A percentile compares a stretch with the other conserved stretches of the same genome.
phyloP scores from a whole-genome alignment of 805 yeast species.

The Yamadazyma endophytica region DNA sequence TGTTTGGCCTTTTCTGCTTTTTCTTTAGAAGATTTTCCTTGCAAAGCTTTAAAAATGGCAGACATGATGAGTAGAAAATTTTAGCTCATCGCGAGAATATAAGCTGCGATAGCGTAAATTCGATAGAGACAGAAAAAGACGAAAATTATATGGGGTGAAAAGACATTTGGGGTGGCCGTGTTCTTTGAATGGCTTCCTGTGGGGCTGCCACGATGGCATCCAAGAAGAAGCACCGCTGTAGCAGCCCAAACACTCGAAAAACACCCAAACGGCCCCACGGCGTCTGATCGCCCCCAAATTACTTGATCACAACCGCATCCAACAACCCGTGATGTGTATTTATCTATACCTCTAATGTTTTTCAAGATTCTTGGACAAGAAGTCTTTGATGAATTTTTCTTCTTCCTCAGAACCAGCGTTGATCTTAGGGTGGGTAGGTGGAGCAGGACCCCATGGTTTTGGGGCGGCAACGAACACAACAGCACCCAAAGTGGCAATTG shows the following conservation, averaged over 20 bases:
- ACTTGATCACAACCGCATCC: neutral
- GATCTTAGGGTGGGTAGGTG: slow-evolving; percentile 62
- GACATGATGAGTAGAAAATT: slow-evolving; percentile 25
- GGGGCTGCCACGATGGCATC: too few species aligned
- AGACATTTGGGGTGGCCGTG: too few species aligned
- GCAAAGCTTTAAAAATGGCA: slow-evolving; percentile 44
- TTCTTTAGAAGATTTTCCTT: slow-evolving; percentile 43
- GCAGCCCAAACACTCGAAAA: neutral
- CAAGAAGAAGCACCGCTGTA: too few species aligned
- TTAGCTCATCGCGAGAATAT: slow-evolving; percentile 6
- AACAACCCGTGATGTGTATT: neutral
- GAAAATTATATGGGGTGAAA: too few species aligned
- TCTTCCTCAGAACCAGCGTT: slow-evolving; percentile 82
- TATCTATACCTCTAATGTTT: slow-evolving; percentile 20
- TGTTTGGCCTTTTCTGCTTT: slow-evolving; percentile 41
- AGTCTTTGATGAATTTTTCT: slow-evolving; percentile 70
- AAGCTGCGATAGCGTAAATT: too few species aligned
- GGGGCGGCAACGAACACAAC: slow-evolving; percentile 63
- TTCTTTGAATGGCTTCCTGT: too few species aligned
- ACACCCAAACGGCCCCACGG: too few species aligned
- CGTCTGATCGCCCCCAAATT: too few species aligned
- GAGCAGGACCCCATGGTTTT: slow-evolving; percentile 67
- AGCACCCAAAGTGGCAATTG: slow-evolving; percentile 74
- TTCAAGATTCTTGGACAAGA: slow-evolving; percentile 55
- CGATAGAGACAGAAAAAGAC: too few species aligned